Conservation (phyloP, 495 filamentous ascomycete genomes). For the Lophiostoma macrostomum region DNA sequence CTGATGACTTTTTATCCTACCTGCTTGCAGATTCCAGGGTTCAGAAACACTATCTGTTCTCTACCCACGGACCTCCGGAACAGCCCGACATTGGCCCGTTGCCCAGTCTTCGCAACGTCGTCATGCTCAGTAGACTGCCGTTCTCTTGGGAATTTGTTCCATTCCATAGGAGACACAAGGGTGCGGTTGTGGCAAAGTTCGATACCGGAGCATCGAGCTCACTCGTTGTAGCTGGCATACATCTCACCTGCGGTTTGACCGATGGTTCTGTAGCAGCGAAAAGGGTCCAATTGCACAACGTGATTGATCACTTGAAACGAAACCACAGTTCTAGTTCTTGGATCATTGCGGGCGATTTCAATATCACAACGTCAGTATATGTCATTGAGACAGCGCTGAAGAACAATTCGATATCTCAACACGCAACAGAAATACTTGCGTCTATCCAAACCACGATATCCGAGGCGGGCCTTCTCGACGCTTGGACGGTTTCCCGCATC, state of each 20-base stretch:
- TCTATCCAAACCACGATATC: constrained; percentile 40
- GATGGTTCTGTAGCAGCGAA: constrained; percentile 53
- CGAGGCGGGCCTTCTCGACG: constrained; percentile 43
- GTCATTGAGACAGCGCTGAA: constrained; percentile 50
- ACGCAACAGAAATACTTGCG: constrained; percentile 37
- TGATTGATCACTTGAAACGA: constrained; percentile 44
- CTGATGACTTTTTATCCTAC: constrained; percentile 53
- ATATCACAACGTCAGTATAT: constrained; percentile 51
- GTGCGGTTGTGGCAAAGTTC: constrained; percentile 48
- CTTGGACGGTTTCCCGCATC: constrained; percentile 44
- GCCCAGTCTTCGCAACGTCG: constrained; percentile 52
- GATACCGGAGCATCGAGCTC: constrained; percentile 24
- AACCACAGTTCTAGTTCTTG: constrained; percentile 43
- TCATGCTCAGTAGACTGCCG: constrained; percentile 49
- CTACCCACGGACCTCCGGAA: constrained; percentile 49
- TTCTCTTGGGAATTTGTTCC: constrained; percentile 52
- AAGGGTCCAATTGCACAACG: constrained; percentile 45
- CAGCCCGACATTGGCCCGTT: constrained; percentile 50
- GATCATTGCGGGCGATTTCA: constrained; percentile 59
- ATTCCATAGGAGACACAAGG: constrained; percentile 50
- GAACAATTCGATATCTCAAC: constrained; percentile 44
- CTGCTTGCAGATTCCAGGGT: constrained; percentile 48
- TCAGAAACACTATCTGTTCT: constrained; percentile 48
- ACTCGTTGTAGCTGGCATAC: constrained; percentile 50
- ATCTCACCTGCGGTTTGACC: constrained; percentile 54